Percentiles rank a stretch among this genome's conserved stretches.
Conservation (phyloP, 2,329 filamentous ascomycete species). For the Leptodontidium sp. region DNA sequence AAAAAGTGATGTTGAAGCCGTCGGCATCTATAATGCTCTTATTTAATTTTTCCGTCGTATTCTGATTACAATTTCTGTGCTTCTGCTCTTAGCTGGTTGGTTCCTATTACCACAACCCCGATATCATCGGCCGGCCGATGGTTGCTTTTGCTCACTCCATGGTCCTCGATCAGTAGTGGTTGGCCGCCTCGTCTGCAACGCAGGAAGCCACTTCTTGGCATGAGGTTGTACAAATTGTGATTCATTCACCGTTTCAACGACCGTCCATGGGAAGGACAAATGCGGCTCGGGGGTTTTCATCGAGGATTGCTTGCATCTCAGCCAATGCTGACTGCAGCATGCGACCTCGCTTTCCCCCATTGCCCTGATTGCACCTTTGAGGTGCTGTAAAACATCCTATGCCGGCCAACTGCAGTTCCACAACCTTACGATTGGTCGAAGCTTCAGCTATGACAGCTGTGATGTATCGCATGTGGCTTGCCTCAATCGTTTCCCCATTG, state of each 20-base stretch:
- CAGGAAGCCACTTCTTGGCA: constrained; percentile 9
- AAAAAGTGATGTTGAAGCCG: neutral
- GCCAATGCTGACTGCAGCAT: constrained; percentile 1
- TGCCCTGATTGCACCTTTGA: neutral
- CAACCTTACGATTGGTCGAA: neutral
- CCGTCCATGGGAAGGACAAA: neutral
- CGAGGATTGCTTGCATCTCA: neutral
- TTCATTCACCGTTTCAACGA: neutral
- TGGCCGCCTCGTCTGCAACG: constrained; percentile 9
- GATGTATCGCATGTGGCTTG: constrained; percentile 9
- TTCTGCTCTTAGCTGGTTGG: neutral
- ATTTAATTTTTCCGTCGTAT: neutral
- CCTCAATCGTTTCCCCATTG: constrained; percentile 10
- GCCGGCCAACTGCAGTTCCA: constrained; percentile 1
- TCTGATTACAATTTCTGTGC: neutral
- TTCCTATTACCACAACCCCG: neutral
- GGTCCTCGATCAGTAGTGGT: neutral
- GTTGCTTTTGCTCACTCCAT: neutral
- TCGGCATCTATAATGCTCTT: neutral
- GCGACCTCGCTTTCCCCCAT: neutral
- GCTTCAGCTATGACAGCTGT: neutral
- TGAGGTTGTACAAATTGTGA: constrained; percentile 7
- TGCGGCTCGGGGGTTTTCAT: constrained; percentile 1
- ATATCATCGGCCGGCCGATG: neutral
- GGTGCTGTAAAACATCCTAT: neutral